These are phyloP conservation scores for Aureobasidium sp. DNA, from an alignment of 2,329 filamentous ascomycete species.

Conservation along the genomic window DNA sequence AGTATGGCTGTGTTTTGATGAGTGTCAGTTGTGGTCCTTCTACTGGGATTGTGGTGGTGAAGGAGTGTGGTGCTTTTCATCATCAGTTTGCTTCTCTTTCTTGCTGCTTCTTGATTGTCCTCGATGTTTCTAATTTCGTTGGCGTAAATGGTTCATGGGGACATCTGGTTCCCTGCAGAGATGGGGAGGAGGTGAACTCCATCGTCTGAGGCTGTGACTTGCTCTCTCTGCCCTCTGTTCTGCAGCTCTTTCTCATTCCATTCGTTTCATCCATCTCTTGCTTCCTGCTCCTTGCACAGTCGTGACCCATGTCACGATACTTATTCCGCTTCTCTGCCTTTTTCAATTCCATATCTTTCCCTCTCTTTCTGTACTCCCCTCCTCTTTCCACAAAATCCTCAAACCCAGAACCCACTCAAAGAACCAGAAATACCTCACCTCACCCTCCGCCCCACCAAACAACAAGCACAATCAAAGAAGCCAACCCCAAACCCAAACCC, in stretches of 20 bases:
- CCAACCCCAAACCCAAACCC: not conserved
- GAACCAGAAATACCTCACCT: too few relatives aligned
- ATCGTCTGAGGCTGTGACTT: too few relatives aligned
- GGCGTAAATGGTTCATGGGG: too few relatives aligned
- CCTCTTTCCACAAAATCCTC: too few relatives aligned
- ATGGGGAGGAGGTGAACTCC: too few relatives aligned
- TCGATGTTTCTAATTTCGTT: too few relatives aligned
- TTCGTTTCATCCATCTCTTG: not conserved
- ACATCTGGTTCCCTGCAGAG: too few relatives aligned
- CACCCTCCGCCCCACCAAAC: too few relatives aligned
- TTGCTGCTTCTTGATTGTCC: not conserved
- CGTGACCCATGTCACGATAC: too few relatives aligned
- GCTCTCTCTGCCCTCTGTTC: too few relatives aligned
- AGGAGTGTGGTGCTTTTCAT: not conserved
- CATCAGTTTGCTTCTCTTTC: not conserved
- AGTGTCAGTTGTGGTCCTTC: not conserved
- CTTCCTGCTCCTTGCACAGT: not conserved
- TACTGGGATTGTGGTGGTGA: not conserved
- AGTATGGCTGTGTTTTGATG: constrained; percentile 74
- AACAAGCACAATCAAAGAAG: too few relatives aligned
- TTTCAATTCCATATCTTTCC: not conserved
- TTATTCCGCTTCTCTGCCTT: not conserved
- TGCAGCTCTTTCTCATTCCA: not conserved
- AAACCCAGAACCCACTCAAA: too few relatives aligned
- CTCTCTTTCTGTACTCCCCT: not conserved